phyloP scores from a whole-genome alignment of 1,284 basidiomycete species.

The Ceratobasidium sp. region DNA sequence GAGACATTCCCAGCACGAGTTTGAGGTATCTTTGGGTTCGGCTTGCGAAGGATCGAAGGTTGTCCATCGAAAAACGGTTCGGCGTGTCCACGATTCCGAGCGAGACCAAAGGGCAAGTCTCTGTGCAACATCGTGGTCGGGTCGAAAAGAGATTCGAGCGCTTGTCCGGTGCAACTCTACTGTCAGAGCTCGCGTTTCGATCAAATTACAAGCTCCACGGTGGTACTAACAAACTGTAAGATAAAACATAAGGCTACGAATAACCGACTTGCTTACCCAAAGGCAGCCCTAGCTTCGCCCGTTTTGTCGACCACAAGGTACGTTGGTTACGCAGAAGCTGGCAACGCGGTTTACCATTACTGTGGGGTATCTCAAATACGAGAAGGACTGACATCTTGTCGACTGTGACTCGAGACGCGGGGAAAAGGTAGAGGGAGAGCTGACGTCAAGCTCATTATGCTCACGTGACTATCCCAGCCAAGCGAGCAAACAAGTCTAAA shows the following conservation, averaged over 20 bases:
- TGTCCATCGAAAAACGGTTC: not conserved
- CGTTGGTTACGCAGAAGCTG: not conserved
- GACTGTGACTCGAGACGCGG: not conserved
- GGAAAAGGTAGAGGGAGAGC: not conserved
- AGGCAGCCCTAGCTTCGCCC: not conserved
- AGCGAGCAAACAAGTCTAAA: not conserved
- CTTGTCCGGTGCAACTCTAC: not conserved
- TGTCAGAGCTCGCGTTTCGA: not conserved
- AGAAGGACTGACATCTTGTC: not conserved
- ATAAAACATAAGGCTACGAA: not conserved
- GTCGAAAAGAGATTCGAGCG: conserved; percentile 1
- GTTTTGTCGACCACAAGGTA: not conserved
- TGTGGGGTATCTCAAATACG: not conserved
- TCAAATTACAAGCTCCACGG: not conserved
- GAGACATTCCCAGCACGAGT: not conserved
- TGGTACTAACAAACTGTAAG: not conserved
- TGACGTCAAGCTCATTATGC: not conserved
- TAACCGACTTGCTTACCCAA: not conserved
- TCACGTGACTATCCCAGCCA: not conserved
- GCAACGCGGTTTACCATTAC: not conserved
- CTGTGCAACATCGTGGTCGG: conserved; percentile 15
- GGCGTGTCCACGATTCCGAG: conserved; percentile 21
- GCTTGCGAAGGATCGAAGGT: not conserved
- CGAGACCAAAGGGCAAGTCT: conserved; percentile 32
- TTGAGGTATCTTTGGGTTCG: not conserved